Evolutionary conservation across 345 rosid genomes (phyloP).

Genomic region (Diplotaxis tenuifolia): DNA sequence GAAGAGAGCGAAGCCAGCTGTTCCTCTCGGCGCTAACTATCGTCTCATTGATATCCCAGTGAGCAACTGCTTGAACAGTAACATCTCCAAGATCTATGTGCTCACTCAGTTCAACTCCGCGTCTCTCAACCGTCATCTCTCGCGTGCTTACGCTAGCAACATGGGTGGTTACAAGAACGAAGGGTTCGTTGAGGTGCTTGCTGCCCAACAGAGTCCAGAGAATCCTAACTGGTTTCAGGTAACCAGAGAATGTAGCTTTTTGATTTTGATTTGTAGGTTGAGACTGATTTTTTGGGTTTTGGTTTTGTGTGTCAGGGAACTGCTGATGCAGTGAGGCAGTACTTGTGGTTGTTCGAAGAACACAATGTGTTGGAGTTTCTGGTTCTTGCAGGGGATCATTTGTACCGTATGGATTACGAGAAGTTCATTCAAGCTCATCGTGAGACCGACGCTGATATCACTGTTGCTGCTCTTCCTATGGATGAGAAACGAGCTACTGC

Average conservation of each 20-base stretch:
- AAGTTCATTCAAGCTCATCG: constrained; percentile 94
- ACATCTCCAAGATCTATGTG: constrained; percentile 85
- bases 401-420: constrained; percentile 97
- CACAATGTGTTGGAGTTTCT: constrained; percentile 89
- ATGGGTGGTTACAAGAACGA: constrained; percentile 98
- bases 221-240: constrained; percentile 99
- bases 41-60: constrained; percentile 93
- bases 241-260: not conserved
- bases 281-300: not conserved
- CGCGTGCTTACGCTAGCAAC: constrained; percentile 92
- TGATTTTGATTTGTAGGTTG: not conserved
- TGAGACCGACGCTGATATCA: constrained; percentile 94
- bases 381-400: constrained; percentile 96
- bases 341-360: constrained; percentile 94
- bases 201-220: constrained; percentile 98
- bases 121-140: constrained; percentile 89
- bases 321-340: constrained; percentile 97
- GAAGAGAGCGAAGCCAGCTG: constrained; percentile 98
- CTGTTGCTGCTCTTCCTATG: constrained; percentile 98
- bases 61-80: constrained; percentile 94
- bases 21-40: constrained; percentile 92
- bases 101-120: constrained; percentile 98
- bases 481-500: constrained; percentile 92
- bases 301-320: constrained; percentile 60
- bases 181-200: constrained; percentile 98